phyloP scores from a whole-genome alignment of 2,329 filamentous ascomycete species.

The Alternaria dauci region DNA sequence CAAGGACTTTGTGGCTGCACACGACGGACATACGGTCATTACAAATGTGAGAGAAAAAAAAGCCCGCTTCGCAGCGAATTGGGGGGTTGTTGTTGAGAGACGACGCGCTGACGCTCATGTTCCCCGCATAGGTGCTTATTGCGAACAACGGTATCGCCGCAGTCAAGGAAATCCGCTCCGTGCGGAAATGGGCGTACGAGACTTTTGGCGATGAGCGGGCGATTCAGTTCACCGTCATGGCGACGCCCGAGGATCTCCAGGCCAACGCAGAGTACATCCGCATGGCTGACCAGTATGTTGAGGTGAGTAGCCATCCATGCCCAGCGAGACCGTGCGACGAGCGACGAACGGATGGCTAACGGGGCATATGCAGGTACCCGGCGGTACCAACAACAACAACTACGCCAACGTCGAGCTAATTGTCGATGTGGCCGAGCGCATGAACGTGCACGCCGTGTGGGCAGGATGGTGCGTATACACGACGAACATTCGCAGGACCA shows the following conservation, averaged over 20 bases:
- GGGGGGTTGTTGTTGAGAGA: neutral
- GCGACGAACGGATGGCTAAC: slow-evolving; percentile 26
- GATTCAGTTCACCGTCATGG: slow-evolving; percentile 99
- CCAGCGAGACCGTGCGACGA: slow-evolving; percentile 1
- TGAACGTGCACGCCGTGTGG: slow-evolving; percentile 98
- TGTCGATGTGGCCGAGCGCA: slow-evolving; percentile 97
- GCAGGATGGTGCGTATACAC: slow-evolving; percentile 81
- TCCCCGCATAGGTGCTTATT: slow-evolving; percentile 78
- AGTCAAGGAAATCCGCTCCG: slow-evolving; percentile 98
- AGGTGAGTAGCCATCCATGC: slow-evolving; percentile 59
- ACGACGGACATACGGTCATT: slow-evolving; percentile 97
- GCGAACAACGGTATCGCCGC: slow-evolving; percentile 99
- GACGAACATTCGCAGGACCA: neutral
- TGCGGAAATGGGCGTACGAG: slow-evolving; percentile 99
- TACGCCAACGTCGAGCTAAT: slow-evolving; percentile 99
- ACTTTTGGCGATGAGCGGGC: slow-evolving; percentile 97
- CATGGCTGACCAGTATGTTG: slow-evolving; percentile 99
- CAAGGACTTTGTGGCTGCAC: slow-evolving; percentile 91
- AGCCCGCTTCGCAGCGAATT: neutral
- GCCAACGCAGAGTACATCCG: slow-evolving; percentile 99
- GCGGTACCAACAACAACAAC: slow-evolving; percentile 99
- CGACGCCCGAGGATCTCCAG: slow-evolving; percentile 94
- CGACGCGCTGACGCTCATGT: slow-evolving; percentile 31
- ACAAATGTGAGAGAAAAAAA: slow-evolving; percentile 76
- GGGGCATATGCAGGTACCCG: slow-evolving; percentile 70